These are phyloP conservation scores for Westerdykella aurantiaca DNA, from an alignment of 2,329 filamentous ascomycete species.

Conservation along the genomic window DNA sequence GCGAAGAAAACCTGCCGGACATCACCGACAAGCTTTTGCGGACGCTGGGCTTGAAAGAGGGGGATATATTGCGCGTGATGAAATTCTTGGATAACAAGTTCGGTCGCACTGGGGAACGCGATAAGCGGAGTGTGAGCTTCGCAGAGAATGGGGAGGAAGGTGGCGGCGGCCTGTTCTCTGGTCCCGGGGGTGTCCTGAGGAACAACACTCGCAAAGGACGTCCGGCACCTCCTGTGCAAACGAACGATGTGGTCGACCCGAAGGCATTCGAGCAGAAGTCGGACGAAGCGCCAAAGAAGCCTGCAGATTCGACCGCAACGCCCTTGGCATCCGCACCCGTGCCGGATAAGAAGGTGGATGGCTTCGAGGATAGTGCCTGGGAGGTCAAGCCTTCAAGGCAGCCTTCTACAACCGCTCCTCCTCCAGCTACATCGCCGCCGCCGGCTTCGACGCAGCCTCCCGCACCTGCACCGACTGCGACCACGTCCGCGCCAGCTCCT, in stretches of 20 bases:
- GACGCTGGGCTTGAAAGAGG: slow-evolving; percentile 88
- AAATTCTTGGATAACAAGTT: slow-evolving; percentile 79
- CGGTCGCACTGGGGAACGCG: slow-evolving; percentile 54
- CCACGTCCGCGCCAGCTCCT: slow-evolving; percentile 35
- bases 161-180: slow-evolving; percentile 75
- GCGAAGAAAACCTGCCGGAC: slow-evolving; percentile 84
- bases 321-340: slow-evolving; percentile 46
- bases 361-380: slow-evolving; percentile 97
- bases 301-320: slow-evolving; percentile 44
- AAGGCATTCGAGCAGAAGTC: slow-evolving; percentile 68
- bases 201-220: slow-evolving; percentile 94
- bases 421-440: slow-evolving; percentile 36
- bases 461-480: slow-evolving; percentile 49
- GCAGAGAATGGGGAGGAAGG: slow-evolving; percentile 54
- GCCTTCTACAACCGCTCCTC: slow-evolving; percentile 35
- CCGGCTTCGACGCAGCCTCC: slow-evolving; percentile 38
- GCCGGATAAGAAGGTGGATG: slow-evolving; percentile 49
- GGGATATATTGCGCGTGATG: slow-evolving; percentile 94
- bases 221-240: slow-evolving; percentile 78
- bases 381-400: slow-evolving; percentile 79
- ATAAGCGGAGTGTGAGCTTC: slow-evolving; percentile 51
- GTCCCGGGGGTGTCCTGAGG: slow-evolving; percentile 79
- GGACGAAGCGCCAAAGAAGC: slow-evolving; percentile 41
- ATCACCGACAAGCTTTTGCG: slow-evolving; percentile 78
- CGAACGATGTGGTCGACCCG: slow-evolving; percentile 80